Evolutionary conservation across 805 yeast genomes (phyloP).

Genomic region (Wickerhamiella parazyma): DNA sequence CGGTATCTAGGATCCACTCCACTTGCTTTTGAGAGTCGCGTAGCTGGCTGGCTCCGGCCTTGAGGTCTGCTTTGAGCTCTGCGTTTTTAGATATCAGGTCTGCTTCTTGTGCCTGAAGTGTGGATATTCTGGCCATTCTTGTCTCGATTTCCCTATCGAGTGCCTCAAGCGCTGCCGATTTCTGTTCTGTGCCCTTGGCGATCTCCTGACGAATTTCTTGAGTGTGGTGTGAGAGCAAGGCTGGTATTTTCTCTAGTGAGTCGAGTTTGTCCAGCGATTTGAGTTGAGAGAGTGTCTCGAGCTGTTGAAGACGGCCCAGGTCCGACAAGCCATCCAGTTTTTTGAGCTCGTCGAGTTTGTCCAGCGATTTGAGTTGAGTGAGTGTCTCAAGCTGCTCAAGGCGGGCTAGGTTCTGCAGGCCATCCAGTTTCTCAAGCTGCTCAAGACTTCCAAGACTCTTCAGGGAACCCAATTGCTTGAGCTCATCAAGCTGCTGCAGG

Average conservation of each 20-base stretch:
- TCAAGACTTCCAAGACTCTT: neutral
- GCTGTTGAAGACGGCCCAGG: neutral
- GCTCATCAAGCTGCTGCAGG: conserved; percentile 6
- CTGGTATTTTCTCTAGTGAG: neutral
- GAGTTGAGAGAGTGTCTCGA: neutral
- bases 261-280: neutral
- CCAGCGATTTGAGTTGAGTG: neutral
- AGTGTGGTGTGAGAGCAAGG: neutral
- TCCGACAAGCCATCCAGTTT: neutral
- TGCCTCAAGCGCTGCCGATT: neutral
- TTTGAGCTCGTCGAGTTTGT: neutral
- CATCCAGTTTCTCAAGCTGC: conserved; percentile 16
- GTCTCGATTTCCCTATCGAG: conserved; percentile 4
- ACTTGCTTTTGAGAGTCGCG: conserved; percentile 15
- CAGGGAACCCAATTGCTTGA: conserved; percentile 5
- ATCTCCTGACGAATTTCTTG: neutral
- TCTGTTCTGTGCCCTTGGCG: neutral
- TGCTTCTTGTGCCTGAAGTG: conserved; percentile 12
- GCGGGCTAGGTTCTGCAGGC: neutral
- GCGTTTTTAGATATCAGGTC: conserved; percentile 9
- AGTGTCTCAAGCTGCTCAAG: neutral
- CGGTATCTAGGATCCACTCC: conserved; percentile 13
- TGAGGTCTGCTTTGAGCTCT: conserved; percentile 15
- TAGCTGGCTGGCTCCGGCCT: conserved; percentile 11
- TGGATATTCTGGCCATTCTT: conserved; percentile 8